A percentile compares a stretch with the other conserved stretches of the same genome.
Conservation (phyloP, 345 rosid genomes). For the Eucalyptus erythrocorys region DNA sequence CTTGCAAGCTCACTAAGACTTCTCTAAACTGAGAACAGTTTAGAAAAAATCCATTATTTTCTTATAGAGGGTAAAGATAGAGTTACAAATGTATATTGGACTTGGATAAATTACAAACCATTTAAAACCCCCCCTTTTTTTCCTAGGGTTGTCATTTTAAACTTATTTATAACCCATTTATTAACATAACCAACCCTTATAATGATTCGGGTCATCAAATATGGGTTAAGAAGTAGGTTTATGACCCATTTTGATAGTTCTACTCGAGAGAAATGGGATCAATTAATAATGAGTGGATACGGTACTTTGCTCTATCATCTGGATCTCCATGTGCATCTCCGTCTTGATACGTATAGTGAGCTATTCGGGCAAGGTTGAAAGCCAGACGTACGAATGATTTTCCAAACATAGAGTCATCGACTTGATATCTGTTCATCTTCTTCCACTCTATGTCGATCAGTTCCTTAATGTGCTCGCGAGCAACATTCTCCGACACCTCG, state of each 20-base stretch:
- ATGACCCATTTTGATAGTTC: background rate
- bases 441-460: constrained; percentile 22
- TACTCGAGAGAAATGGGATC: constrained; percentile 1
- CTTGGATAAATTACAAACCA: background rate
- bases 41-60: background rate
- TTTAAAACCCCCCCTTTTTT: too few species aligned
- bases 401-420: background rate
- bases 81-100: too few species aligned
- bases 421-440: constrained; percentile 9
- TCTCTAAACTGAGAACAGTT: too few species aligned
- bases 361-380: constrained; percentile 11
- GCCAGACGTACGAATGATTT: constrained; percentile 2
- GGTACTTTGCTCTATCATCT: background rate
- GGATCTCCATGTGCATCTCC: constrained; percentile 33
- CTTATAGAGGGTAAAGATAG: too few species aligned
- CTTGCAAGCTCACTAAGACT: background rate
- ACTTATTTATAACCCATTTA: background rate
- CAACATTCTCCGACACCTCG: constrained; percentile 4
- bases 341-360: constrained; percentile 9
- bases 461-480: constrained; percentile 1
- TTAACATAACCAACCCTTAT: background rate
- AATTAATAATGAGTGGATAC: constrained; percentile 8
- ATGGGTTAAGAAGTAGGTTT: background rate
- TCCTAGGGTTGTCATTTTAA: too few species aligned
- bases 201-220: background rate